Evolutionary conservation across 2,329 filamentous ascomycete genomes (phyloP).

Genomic region (Claviceps sorghi): DNA sequence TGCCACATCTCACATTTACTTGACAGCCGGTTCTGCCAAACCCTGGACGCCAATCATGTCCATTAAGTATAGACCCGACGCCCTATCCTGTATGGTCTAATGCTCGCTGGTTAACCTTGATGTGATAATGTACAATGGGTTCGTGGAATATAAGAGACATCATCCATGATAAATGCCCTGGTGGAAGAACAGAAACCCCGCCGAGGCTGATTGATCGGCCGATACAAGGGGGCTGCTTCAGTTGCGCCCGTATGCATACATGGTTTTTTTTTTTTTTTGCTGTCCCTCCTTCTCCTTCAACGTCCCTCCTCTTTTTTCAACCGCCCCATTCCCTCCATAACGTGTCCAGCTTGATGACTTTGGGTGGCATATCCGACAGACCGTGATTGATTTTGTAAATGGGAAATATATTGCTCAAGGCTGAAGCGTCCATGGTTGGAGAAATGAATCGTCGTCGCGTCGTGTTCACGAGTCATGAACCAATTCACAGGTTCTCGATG

Average conservation of each 20-base stretch:
- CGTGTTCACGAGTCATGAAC: constrained; percentile 6
- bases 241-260: constrained; percentile 1
- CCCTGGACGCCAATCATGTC: constrained; percentile 6
- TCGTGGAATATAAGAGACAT: constrained; percentile 38
- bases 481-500: constrained; percentile 19
- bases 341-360: constrained; percentile 1
- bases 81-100: constrained; percentile 28
- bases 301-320: constrained; percentile 6
- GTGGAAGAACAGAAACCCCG: constrained; percentile 5
- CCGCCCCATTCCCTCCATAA: background rate
- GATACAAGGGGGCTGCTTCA: constrained; percentile 14
- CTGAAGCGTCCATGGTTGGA: constrained; percentile 8
- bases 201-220: constrained; percentile 16
- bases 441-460: constrained; percentile 30
- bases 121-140: constrained; percentile 38
- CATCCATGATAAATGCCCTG: constrained; percentile 15
- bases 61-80: constrained; percentile 21
- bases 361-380: constrained; percentile 5
- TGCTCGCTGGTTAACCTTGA: constrained; percentile 27
- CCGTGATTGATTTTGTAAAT: background rate
- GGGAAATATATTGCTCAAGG: background rate
- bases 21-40: background rate
- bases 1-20: background rate
- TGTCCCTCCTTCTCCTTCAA: background rate
- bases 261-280: background rate